Evolutionary conservation across 805 yeast genomes (phyloP).

Genomic region (Cyberlindnera bimundalis): DNA sequence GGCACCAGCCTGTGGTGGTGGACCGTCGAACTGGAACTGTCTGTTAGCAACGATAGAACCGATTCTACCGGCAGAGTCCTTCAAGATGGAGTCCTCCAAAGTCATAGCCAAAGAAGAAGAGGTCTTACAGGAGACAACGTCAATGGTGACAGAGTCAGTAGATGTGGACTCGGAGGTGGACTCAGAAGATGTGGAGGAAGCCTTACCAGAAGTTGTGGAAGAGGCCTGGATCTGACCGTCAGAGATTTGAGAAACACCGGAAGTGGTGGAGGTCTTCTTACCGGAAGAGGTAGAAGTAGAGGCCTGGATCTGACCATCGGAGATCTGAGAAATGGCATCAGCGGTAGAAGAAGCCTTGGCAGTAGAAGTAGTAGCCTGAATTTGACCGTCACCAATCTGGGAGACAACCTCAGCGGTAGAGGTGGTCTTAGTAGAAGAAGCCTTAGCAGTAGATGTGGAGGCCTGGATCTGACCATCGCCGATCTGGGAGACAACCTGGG

Average conservation of each 20-base stretch:
- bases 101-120: conserved; percentile 52
- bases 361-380: conserved; percentile 29
- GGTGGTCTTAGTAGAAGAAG: conserved; percentile 11
- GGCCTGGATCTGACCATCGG: conserved; percentile 21
- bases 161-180: conserved; percentile 8
- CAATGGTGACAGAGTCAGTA: background rate
- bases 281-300: conserved; percentile 21
- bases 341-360: conserved; percentile 9
- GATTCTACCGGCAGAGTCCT: conserved; percentile 60
- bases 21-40: conserved; percentile 86
- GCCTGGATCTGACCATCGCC: conserved; percentile 33
- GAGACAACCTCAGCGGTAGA: conserved; percentile 27
- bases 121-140: conserved; percentile 40
- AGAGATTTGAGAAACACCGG: conserved; percentile 4
- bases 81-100: conserved; percentile 47
- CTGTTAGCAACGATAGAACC: conserved; percentile 81
- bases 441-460: conserved; percentile 27
- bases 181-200: conserved; percentile 8
- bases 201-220: conserved; percentile 8
- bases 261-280: conserved; percentile 14
- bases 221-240: conserved; percentile 3
- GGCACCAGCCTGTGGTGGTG: conserved; percentile 80
- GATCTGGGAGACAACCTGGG: conserved; percentile 27
- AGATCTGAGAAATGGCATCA: conserved; percentile 11
- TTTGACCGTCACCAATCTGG: conserved; percentile 30